These are phyloP conservation scores for Flagelloscypha sp. DNA, from an alignment of 768 basidiomycete genomes.

Conservation along the genomic window DNA sequence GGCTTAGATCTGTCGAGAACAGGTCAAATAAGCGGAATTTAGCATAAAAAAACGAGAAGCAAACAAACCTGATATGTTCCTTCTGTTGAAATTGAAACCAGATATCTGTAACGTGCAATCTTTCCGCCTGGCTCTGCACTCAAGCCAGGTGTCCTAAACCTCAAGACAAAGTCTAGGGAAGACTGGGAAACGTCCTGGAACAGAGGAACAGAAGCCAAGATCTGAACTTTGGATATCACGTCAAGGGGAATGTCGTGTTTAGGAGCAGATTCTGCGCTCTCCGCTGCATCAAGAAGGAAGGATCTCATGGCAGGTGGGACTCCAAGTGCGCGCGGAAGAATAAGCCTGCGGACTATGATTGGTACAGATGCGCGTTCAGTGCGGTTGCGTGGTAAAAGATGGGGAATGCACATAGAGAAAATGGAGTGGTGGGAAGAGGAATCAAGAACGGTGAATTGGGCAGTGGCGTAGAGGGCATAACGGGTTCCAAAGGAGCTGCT, in stretches of 20 bases:
- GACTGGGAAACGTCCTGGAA: conserved; percentile 37
- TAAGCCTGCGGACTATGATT: too few species aligned
- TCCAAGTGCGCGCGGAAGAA: too few species aligned
- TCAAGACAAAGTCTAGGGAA: conserved; percentile 56
- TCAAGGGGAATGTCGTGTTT: conserved; percentile 36
- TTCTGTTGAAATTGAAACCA: conserved; percentile 50
- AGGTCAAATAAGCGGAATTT: conserved; percentile 5
- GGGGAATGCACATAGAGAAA: too few species aligned
- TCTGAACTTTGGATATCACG: conserved; percentile 53
- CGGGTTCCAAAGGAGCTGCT: conserved; percentile 44
- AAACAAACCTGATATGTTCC: conserved; percentile 57
- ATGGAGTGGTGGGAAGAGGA: too few species aligned
- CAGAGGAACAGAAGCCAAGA: conserved; percentile 56
- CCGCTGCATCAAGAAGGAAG: too few species aligned
- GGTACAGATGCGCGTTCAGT: too few species aligned
- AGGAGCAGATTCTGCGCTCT: conserved; percentile 8
- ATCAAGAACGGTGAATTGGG: conserved; percentile 44
- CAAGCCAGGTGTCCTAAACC: conserved; percentile 40
- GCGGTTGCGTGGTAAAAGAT: conserved; percentile 12
- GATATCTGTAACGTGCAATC: conserved; percentile 50
- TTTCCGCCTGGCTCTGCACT: conserved; percentile 42
- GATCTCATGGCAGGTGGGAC: too few species aligned
- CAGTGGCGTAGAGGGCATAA: conserved; percentile 62
- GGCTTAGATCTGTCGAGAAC: conserved; percentile 28
- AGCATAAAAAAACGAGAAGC: background rate